phyloP scores from a whole-genome alignment of 75 land plant genomes.

The Picea glauca region DNA sequence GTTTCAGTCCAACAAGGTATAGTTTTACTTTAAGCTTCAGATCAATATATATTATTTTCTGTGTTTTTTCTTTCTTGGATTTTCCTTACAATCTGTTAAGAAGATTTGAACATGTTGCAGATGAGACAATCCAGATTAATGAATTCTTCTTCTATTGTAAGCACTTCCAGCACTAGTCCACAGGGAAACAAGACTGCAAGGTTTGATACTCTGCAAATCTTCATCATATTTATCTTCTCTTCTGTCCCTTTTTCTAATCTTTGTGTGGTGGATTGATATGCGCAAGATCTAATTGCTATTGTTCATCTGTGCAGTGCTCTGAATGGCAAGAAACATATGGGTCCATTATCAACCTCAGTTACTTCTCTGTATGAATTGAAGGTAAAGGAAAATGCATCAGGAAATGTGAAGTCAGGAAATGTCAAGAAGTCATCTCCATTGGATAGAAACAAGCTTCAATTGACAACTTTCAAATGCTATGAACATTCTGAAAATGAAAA shows the following conservation, averaged over 20 bases:
- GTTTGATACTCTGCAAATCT: background rate
- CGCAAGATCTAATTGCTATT: background rate
- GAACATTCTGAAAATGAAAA: constrained; percentile 44
- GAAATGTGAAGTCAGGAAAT: background rate
- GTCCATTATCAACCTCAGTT: constrained; percentile 13
- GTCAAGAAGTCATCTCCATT: background rate
- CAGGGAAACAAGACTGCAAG: constrained; percentile 21
- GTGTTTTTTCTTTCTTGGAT: background rate
- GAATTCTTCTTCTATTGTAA: background rate
- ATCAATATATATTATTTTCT: background rate
- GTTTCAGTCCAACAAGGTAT: background rate
- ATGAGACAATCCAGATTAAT: background rate
- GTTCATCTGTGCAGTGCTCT: constrained; percentile 25
- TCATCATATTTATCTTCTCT: background rate
- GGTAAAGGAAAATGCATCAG: background rate
- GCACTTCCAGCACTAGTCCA: constrained; percentile 9
- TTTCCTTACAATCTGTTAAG: background rate
- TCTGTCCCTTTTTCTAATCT: background rate
- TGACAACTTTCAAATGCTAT: constrained; percentile 8
- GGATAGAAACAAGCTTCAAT: background rate
- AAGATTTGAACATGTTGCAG: background rate
- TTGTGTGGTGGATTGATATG: background rate
- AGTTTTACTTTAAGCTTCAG: background rate
- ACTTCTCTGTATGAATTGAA: constrained; percentile 5
- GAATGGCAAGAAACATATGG: constrained; percentile 41